Evolutionary conservation across 306 rosid species (phyloP), one percentile per base, ranked within the genome.

Genomic region (Prunus davidiana): DNA sequence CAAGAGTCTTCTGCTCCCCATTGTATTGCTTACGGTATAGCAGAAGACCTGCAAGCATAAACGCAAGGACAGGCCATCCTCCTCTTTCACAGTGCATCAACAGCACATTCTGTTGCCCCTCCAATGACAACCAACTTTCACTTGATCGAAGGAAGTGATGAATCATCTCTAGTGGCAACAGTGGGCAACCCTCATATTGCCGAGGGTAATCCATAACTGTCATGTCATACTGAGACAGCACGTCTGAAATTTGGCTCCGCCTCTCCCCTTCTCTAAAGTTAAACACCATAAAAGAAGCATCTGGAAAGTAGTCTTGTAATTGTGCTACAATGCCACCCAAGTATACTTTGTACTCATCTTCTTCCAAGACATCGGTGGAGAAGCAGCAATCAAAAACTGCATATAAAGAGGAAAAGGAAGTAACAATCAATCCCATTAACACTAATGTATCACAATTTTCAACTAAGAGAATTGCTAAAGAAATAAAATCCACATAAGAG

Each of bases 151-250:
- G 97, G 80, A 96, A 96, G 90, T 96, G 98, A 79, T 90, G 97
- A 82, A 92, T 84, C 98, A 96, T 93, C 90, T 92, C 98, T 77
- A 92, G 77, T 19, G 97, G 93, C 74, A 96, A 89, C 77, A 96
- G 87, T 2, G 97, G 96, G 74, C 97, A 96, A 50, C 97, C 90
- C 85, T 91, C 96, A 25, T 87, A 95, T 70, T 92, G 93, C 74
- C 95, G 91, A 83, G 99, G 99, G 82, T 95, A 95, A 72, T 95
- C 99, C 98, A 95, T 92, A 22, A 96, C 98, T 46, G 98, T 92
- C 98, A 96, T 96, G 83, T 88, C 98, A 85, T 96, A 96, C 41
- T 96, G 92, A 76, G 98, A 83, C 74, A 96, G 70, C 71, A 91
- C 89, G 78, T 92, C 98, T 22, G 95, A 88, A 84, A 91, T 82